A percentile compares a stretch with the other conserved stretches of the same genome.
phyloP scores from a whole-genome alignment of 2,329 filamentous ascomycete species.

The Trichophyton verrucosum region DNA sequence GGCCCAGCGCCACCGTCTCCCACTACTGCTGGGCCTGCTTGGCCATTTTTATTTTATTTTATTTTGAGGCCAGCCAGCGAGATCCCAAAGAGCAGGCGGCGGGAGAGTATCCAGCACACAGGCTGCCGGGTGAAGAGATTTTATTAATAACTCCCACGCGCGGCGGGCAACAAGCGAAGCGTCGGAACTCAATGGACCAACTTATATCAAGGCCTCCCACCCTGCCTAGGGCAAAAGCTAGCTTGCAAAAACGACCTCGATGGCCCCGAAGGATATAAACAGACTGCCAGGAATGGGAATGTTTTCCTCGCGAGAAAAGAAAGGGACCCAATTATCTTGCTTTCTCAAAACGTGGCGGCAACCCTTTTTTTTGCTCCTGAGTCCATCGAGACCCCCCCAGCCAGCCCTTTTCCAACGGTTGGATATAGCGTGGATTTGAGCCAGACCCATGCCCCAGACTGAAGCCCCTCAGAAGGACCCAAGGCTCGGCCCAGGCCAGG shows the following conservation, averaged over 20 bases:
- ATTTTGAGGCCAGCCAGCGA: background rate
- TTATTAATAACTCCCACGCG: constrained; percentile 1
- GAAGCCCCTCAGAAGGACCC: too few species aligned
- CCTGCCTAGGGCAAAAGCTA: background rate
- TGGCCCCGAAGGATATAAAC: background rate
- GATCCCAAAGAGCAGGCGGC: background rate
- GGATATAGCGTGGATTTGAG: background rate
- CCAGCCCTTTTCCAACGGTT: background rate
- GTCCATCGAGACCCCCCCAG: background rate
- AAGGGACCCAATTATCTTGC: background rate
- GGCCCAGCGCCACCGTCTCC: background rate
- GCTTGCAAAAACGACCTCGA: background rate
- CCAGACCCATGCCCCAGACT: background rate
- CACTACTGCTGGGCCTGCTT: background rate
- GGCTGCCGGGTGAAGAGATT: background rate
- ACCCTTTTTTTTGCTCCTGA: too few species aligned
- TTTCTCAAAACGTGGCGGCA: background rate
- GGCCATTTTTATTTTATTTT: background rate
- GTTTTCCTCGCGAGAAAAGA: background rate
- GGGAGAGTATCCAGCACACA: background rate
- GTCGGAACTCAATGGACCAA: background rate
- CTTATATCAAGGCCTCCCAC: background rate
- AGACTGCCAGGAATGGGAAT: background rate
- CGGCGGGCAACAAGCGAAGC: background rate
- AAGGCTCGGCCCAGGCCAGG: background rate